phyloP scores from a whole-genome alignment of 164 flowering plant species.

The Liriodendron chinense region DNA sequence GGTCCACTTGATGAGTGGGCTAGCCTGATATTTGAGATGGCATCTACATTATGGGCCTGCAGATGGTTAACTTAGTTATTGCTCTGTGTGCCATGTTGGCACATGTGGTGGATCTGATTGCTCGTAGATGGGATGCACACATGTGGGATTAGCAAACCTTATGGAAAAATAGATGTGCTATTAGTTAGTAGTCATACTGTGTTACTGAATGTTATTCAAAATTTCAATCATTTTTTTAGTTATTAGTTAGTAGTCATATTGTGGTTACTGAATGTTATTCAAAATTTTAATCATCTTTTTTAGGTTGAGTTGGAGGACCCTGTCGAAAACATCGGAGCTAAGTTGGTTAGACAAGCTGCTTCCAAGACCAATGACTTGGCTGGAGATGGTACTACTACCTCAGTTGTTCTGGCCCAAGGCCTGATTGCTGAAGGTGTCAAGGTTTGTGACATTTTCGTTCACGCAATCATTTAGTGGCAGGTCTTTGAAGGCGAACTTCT shows the following conservation, averaged over 20 bases:
- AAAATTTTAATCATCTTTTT: too few species aligned
- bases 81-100: too few species aligned
- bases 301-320: conserved; percentile 98
- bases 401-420: conserved; percentile 99
- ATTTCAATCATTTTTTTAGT: too few species aligned
- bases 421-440: conserved; percentile 95
- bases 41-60: too few species aligned
- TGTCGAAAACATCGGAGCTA: conserved; percentile 97
- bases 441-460: conserved; percentile 38
- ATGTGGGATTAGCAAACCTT: background rate
- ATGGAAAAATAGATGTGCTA: background rate
- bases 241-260: background rate
- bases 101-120: too few species aligned
- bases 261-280: background rate
- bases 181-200: too few species aligned
- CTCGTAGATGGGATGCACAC: background rate
- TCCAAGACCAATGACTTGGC: conserved; percentile 98
- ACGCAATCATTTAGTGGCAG: background rate
- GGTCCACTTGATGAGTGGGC: too few species aligned
- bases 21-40: too few species aligned
- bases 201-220: too few species aligned
- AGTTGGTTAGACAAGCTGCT: conserved; percentile 97
- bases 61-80: too few species aligned
- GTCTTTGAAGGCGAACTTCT: background rate
- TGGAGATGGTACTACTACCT: conserved; percentile 99